Percentiles rank a stretch among this genome's conserved stretches.
Conservation (phyloP, 2,329 filamentous ascomycete species). For the Leptographium lundbergii region DNA sequence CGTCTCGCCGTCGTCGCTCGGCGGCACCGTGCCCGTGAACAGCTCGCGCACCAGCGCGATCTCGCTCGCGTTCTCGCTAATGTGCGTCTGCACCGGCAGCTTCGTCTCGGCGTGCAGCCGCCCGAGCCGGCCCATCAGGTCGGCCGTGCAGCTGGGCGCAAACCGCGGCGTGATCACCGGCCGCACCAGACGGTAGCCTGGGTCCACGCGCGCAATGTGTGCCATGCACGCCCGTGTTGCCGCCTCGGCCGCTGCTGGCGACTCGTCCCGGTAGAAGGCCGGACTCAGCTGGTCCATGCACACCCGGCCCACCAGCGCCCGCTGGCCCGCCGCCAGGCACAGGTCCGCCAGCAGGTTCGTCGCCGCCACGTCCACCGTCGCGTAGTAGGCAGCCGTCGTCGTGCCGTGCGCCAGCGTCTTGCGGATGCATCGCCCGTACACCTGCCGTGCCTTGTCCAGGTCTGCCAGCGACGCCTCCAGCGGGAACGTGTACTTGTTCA, state of each 20-base stretch:
- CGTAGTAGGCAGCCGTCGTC: slow-evolving; percentile 89
- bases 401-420: slow-evolving; percentile 82
- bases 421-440: slow-evolving; percentile 68
- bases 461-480: slow-evolving; percentile 66
- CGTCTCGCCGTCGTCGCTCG: slow-evolving; percentile 17
- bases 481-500: slow-evolving; percentile 90
- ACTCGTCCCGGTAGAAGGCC: slow-evolving; percentile 66
- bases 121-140: slow-evolving; percentile 52
- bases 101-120: slow-evolving; percentile 46
- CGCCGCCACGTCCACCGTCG: slow-evolving; percentile 71
- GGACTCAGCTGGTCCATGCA: slow-evolving; percentile 83
- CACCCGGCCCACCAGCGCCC: slow-evolving; percentile 84
- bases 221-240: slow-evolving; percentile 47
- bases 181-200: slow-evolving; percentile 48
- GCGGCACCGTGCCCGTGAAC: slow-evolving; percentile 33
- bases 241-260: slow-evolving; percentile 40
- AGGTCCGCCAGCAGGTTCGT: slow-evolving; percentile 88
- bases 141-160: slow-evolving; percentile 47
- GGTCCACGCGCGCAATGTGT: slow-evolving; percentile 58
- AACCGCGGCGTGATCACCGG: slow-evolving; percentile 71
- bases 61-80: slow-evolving; percentile 72
- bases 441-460: slow-evolving; percentile 46
- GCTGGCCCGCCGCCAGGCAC: slow-evolving; percentile 67
- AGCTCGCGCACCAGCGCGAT: slow-evolving; percentile 54
- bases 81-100: slow-evolving; percentile 75